Evolutionary conservation across 495 filamentous ascomycete species (phyloP).

Genomic region (Penicillium cinerascens): DNA sequence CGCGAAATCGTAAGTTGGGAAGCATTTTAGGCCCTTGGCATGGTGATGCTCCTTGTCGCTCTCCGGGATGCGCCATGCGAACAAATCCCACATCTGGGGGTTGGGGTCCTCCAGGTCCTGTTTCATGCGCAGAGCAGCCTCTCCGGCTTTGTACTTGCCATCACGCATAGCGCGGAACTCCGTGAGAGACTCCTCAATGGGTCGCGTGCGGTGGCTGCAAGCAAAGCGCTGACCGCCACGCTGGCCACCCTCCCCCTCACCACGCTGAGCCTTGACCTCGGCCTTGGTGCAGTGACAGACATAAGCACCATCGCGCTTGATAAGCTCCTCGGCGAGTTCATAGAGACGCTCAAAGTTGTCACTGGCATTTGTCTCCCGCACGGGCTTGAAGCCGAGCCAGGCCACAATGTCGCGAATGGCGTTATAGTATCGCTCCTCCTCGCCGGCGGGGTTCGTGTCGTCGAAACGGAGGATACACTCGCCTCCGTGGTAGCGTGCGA

Average conservation of each 20-base stretch:
- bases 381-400: slow-evolving; percentile 81
- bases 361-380: slow-evolving; percentile 70
- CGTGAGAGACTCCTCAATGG: slow-evolving; percentile 68
- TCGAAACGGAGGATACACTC: slow-evolving; percentile 67
- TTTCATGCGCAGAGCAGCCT: slow-evolving; percentile 91
- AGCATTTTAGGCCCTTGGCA: slow-evolving; percentile 67
- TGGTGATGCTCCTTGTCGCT: slow-evolving; percentile 59
- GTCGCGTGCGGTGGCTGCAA: slow-evolving; percentile 72
- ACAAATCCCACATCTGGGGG: slow-evolving; percentile 67
- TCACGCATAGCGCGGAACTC: slow-evolving; percentile 90
- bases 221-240: slow-evolving; percentile 70
- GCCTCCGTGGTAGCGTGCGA: slow-evolving; percentile 81
- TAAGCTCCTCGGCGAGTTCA: slow-evolving; percentile 82
- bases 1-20: slow-evolving; percentile 89
- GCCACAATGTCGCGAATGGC: slow-evolving; percentile 74
- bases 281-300: slow-evolving; percentile 70
- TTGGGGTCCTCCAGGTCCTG: slow-evolving; percentile 57
- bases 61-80: slow-evolving; percentile 73
- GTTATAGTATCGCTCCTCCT: slow-evolving; percentile 74
- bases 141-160: slow-evolving; percentile 83
- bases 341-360: slow-evolving; percentile 89
- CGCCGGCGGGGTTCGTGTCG: slow-evolving; percentile 81
- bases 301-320: slow-evolving; percentile 68
- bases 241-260: slow-evolving; percentile 63
- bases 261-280: slow-evolving; percentile 81